Conservation (phyloP, 768 basidiomycete genomes). For the Kwoniella sp. region DNA sequence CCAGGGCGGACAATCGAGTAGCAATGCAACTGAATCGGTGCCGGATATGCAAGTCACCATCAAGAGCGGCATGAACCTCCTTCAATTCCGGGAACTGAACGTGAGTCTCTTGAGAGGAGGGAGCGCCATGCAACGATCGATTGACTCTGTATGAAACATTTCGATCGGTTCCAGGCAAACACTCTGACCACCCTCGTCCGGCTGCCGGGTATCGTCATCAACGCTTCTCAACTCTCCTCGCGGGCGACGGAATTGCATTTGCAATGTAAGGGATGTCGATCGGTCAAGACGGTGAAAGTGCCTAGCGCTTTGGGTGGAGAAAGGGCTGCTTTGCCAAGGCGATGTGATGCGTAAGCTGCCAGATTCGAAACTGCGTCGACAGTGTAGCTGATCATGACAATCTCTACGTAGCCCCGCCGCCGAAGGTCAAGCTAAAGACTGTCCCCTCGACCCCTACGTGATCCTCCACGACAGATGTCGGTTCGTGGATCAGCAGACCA, state of each 20-base stretch:
- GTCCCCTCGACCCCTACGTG: slow-evolving; percentile 92
- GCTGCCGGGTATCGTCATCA: slow-evolving; percentile 96
- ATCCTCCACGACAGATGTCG: slow-evolving; percentile 91
- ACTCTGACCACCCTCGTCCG: slow-evolving; percentile 95
- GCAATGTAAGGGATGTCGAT: slow-evolving; percentile 87
- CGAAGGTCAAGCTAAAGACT: slow-evolving; percentile 88
- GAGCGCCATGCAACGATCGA: too few relatives aligned
- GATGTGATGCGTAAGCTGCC: slow-evolving; percentile 74
- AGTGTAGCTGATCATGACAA: slow-evolving; percentile 5
- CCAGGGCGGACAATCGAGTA: slow-evolving; percentile 19
- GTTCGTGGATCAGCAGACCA: slow-evolving; percentile 92
- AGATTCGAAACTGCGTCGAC: background rate
- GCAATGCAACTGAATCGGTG: slow-evolving; percentile 57
- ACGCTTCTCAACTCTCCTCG: slow-evolving; percentile 88
- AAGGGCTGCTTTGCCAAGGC: slow-evolving; percentile 78
- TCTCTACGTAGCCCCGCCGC: slow-evolving; percentile 60
- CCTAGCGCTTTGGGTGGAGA: slow-evolving; percentile 86
- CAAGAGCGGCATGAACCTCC: slow-evolving; percentile 85
- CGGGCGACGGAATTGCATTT: slow-evolving; percentile 89
- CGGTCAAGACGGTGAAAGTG: slow-evolving; percentile 75
- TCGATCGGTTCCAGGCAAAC: slow-evolving; percentile 70
- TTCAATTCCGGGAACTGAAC: slow-evolving; percentile 89
- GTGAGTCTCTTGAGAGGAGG: too few relatives aligned
- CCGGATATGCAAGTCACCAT: slow-evolving; percentile 84
- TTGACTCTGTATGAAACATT: background rate